Percentiles rank a stretch among this genome's conserved stretches.
Evolutionary conservation across 202 grass and related monocot species (phyloP).

Genomic region (Carex sylvatica): DNA sequence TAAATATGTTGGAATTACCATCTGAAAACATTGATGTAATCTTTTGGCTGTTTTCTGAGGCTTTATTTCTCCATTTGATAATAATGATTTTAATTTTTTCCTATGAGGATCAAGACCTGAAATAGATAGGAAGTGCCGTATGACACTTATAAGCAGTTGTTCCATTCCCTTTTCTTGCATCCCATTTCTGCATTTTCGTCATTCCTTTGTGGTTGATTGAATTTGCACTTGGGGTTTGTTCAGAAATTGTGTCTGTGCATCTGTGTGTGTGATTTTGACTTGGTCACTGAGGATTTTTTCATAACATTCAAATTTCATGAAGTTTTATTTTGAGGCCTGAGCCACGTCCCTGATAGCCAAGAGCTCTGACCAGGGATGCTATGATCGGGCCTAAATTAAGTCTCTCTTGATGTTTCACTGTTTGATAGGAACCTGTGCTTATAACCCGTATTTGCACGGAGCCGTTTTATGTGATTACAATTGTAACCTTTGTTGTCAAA

Average conservation of each 20-base stretch:
- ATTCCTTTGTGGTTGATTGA: conserved; percentile 12
- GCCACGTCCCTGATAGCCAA: conserved; percentile 65
- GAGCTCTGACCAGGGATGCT: conserved; percentile 67
- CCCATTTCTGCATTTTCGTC: conserved; percentile 25
- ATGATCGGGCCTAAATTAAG: conserved; percentile 59
- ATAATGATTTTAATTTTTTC: background rate
- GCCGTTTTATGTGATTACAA: conserved; percentile 78
- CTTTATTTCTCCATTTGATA: background rate
- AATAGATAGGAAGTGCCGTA: conserved; percentile 95
- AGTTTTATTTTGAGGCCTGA: conserved; percentile 31
- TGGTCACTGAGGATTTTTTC: conserved; percentile 59
- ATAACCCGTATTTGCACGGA: conserved; percentile 40
- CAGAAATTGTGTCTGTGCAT: background rate
- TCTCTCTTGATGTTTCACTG: conserved; percentile 39
- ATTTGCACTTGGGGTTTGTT: conserved; percentile 1
- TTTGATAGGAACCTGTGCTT: conserved; percentile 86
- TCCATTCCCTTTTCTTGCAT: conserved; percentile 18
- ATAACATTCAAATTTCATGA: background rate
- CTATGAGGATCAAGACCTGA: conserved; percentile 43
- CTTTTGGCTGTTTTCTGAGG: conserved; percentile 58
- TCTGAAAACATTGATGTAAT: conserved; percentile 63
- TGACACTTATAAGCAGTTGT: conserved; percentile 65
- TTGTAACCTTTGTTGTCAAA: background rate
- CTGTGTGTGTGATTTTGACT: conserved; percentile 73
- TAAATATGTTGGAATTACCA: conserved; percentile 91